Evolutionary conservation across 1,139 yeast genomes (phyloP), one percentile per base, ranked within the genome.

Genomic region (Taphrina flavorubra): DNA sequence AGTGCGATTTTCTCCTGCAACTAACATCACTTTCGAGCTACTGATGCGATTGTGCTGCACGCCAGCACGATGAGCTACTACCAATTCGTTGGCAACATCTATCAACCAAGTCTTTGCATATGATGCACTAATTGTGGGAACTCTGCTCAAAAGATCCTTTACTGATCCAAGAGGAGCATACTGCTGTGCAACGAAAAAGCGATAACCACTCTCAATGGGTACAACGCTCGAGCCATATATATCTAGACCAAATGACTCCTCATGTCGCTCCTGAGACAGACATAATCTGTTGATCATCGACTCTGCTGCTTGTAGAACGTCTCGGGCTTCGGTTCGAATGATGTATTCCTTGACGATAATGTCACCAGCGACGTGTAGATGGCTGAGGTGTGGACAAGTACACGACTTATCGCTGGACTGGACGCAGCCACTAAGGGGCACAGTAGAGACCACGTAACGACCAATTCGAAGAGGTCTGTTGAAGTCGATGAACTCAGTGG

Each of bases 51-150:
- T 87, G 77, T 94, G 99, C 16, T 86, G 81, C 65, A 90, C 79
- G 0, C 98, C 97, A 10, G 84, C 81, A 75, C 90, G 90, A 76
- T 94, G 98, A 36, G 94, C 78, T 62, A 84, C 84, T 74, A 94
- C 98, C 18, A 95, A 77, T 1, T 92, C 95, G 67, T 95, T 97
- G 36, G 95, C 80, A 2, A 94, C 75, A 76, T 92, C 95, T 66
- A 92, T 88, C 53, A 92, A 83, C 98, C 98, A 95, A 5, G 87
- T 83, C 73, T 97, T 84, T 0, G 96, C 96, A 1, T 90, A 82
- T 3, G 89, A 86, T 76, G 92, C 80, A 74, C 85, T 87, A 3
- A 92, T 84, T 59, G 84, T 83, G 1, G 86, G 88, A 0, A 90
- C 86, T 0, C 92, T 84, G n/a, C 86, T 84, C 13, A 92, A 78